Evolutionary conservation across 768 basidiomycete genomes (phyloP).

Genomic region (Mycena vulgaris): DNA sequence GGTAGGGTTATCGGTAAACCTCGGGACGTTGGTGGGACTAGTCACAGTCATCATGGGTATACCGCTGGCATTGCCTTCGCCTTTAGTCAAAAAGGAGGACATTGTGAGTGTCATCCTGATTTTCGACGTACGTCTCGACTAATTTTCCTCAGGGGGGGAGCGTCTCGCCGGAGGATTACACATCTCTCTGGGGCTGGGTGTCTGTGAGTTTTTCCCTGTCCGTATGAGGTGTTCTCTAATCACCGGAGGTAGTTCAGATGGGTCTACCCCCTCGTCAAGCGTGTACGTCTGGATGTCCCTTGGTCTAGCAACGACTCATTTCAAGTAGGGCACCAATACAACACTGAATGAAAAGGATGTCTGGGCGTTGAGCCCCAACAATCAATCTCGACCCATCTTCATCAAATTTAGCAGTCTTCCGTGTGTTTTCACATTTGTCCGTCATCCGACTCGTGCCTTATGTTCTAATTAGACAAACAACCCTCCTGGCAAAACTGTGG

Average conservation of each 20-base stretch:
- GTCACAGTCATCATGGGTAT: constrained; percentile 65
- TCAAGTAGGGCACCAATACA: constrained; percentile 57
- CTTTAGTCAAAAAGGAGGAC: constrained; percentile 58
- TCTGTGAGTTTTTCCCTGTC: constrained; percentile 77
- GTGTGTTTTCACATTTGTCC: constrained; percentile 18
- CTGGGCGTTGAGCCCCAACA: constrained; percentile 78
- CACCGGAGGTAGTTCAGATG: constrained; percentile 62
- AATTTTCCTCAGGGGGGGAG: constrained; percentile 60
- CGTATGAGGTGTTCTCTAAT: constrained; percentile 55
- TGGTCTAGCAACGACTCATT: neutral
- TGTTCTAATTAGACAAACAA: constrained; percentile 9
- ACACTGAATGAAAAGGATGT: constrained; percentile 82
- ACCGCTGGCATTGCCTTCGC: constrained; percentile 74
- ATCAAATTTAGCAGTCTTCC: constrained; percentile 56
- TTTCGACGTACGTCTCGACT: neutral
- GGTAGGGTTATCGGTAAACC: constrained; percentile 56
- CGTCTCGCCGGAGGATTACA: constrained; percentile 85
- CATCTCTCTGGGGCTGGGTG: constrained; percentile 78
- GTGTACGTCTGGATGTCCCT: constrained; percentile 45
- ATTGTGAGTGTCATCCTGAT: constrained; percentile 65
- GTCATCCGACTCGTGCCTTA: neutral
- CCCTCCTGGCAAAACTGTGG: constrained; percentile 22
- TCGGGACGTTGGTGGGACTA: constrained; percentile 59
- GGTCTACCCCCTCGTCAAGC: constrained; percentile 76
- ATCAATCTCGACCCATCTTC: constrained; percentile 78